Evolutionary conservation across 306 rosid genomes (phyloP).

Genomic region (Rosa lucieae): DNA sequence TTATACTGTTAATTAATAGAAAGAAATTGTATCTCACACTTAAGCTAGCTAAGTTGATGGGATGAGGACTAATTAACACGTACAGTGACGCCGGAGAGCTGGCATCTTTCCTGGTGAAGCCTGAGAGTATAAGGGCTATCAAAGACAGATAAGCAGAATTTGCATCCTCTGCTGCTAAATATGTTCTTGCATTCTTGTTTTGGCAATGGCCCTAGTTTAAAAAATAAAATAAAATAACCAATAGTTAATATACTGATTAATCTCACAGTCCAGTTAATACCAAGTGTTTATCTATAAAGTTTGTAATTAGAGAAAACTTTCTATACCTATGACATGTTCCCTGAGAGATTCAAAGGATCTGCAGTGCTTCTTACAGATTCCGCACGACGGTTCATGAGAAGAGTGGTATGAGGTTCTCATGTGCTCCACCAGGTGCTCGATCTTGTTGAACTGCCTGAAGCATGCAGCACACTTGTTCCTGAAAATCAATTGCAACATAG

Average conservation of each 20-base stretch:
- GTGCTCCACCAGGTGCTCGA: conserved; percentile 97
- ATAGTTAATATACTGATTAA: not conserved
- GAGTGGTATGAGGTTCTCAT: conserved; percentile 93
- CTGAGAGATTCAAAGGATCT: conserved; percentile 90
- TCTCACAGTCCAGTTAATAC: not conserved
- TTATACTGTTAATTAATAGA: not conserved
- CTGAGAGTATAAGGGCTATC: conserved; percentile 71
- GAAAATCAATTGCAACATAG: not conserved
- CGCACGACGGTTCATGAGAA: conserved; percentile 83
- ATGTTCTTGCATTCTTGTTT: conserved; percentile 82
- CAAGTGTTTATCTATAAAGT: not conserved
- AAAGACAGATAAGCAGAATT: conserved; percentile 74
- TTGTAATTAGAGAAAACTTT: not conserved
- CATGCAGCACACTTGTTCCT: conserved; percentile 98
- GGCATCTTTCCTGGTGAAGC: conserved; percentile 83
- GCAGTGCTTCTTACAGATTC: conserved; percentile 90
- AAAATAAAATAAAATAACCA: not conserved
- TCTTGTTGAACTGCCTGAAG: conserved; percentile 78
- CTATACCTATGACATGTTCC: conserved; percentile 85
- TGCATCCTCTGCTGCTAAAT: conserved; percentile 79
- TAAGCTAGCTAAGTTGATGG: not conserved
- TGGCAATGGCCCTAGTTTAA: conserved; percentile 71
- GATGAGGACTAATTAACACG: conserved; percentile 2
- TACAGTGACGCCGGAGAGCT: conserved; percentile 52
- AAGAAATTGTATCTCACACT: not conserved